Percentiles rank a stretch among this genome's conserved stretches.
Evolutionary conservation across 305 asterid genomes (phyloP).

Genomic region (Solanum hybrid): DNA sequence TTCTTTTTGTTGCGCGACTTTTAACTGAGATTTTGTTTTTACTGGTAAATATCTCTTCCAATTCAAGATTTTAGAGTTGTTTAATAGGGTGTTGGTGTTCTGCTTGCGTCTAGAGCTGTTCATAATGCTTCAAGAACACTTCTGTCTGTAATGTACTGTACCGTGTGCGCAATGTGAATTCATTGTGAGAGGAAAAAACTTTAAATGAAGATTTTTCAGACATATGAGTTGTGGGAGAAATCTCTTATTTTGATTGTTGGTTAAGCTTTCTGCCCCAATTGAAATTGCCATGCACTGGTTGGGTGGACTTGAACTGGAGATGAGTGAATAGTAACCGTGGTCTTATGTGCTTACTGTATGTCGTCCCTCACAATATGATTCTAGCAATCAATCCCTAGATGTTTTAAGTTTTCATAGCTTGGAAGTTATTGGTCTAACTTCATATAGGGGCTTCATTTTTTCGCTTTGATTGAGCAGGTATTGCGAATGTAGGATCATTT

Average conservation of each 20-base stretch:
- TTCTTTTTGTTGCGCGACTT: not conserved
- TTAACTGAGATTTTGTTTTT: not conserved
- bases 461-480: not conserved
- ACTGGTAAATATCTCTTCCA: not conserved
- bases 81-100: not conserved
- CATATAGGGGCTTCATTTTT: not conserved
- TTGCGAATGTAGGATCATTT: not conserved
- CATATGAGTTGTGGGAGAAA: not conserved
- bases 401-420: not conserved
- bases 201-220: not conserved
- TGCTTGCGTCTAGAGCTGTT: not conserved
- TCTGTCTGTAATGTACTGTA: not conserved
- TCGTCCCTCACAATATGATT: not conserved
- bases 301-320: not conserved
- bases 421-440: not conserved
- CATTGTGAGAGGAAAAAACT: not conserved
- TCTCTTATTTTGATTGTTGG: not conserved
- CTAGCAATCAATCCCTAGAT: not conserved
- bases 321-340: not conserved
- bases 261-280: not conserved
- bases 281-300: not conserved
- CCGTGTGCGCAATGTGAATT: not conserved
- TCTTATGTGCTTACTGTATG: not conserved
- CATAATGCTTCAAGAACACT: not conserved
- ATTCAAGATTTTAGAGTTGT: not conserved